A percentile compares a stretch with the other conserved stretches of the same genome.
These are phyloP conservation scores for Chrysoporthe puriensis DNA, from an alignment of 2,329 filamentous ascomycete species.

Conservation along the genomic window DNA sequence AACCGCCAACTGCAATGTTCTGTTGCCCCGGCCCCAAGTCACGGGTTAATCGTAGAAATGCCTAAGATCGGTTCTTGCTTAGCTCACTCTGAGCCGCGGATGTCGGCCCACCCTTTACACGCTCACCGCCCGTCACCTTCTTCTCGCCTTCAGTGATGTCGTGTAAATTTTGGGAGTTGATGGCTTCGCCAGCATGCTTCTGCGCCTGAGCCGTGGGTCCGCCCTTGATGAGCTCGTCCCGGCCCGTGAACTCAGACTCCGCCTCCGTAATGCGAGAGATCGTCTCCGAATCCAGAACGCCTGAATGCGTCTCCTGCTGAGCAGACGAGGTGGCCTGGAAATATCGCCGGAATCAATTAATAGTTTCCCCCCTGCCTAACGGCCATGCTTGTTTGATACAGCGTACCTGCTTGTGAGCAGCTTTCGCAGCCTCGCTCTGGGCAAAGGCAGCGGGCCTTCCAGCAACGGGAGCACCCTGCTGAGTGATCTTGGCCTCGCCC, in stretches of 20 bases:
- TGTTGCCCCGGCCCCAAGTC: too few relatives aligned
- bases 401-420: neutral
- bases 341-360: too few relatives aligned
- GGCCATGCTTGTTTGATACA: neutral
- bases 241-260: conserved; percentile 44
- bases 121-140: conserved; percentile 41
- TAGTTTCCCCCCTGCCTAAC: neutral
- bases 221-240: conserved; percentile 38
- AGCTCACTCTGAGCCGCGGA: conserved; percentile 41
- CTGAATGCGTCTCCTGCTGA: conserved; percentile 27
- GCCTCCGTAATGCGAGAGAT: conserved; percentile 45
- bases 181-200: conserved; percentile 39
- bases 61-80: conserved; percentile 28
- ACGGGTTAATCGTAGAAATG: neutral
- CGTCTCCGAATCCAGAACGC: conserved; percentile 35
- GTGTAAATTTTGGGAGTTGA: conserved; percentile 41
- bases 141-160: conserved; percentile 48
- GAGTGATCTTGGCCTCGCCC: conserved; percentile 44
- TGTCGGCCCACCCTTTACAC: conserved; percentile 43
- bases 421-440: conserved; percentile 34
- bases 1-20: neutral
- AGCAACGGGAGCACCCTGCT: conserved; percentile 34
- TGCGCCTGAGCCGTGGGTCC: conserved; percentile 48
- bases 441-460: conserved; percentile 43
- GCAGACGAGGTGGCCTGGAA: neutral